Base-by-base conservation (phyloP, 2,329 filamentous ascomycete genomes). In the Cladobotryum protrusum region DNA sequence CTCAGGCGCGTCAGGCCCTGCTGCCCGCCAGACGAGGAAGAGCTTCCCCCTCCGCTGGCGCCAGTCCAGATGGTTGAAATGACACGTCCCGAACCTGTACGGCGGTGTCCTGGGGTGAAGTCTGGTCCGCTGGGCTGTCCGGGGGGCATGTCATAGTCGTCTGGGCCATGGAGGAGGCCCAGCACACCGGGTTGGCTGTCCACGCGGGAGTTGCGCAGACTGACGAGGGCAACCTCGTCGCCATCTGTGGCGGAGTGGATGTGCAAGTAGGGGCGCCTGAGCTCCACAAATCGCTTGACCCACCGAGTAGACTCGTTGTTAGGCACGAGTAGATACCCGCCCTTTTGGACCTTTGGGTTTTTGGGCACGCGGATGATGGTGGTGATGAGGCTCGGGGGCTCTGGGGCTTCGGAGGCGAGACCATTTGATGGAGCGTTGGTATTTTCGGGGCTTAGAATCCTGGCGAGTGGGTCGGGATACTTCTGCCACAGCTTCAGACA, bases 241-340 rank as follows among this genome's bases (percentile, higher is more conserved):
- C 92, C 91, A 37, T 95, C 87, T 0, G 85, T 82, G 0, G 86
- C 84, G 19, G 82, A 87, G 69, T 97, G 89, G 34, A 99, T 81
- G 67, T 97, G 90, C 47, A 99, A 76, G 64, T 97, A 99, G 0
- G 93, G 93, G 47, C 87, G 80, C 32, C 93, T 82, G 24, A 99
- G 79, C 69, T 99, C 93, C 45, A 96, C 89, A 63, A 95, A 97
- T 39, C 92, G 85, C 59, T 91, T 89, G 24, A 93, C 80, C 93
- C 93, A 99, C 54, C 86, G 82, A 18, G 84, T 87, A 34, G 85
- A 88, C 48, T 88, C 85, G 49, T 83, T 85, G 62, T 90, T 90
- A 1, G 90, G 90, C 3, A 88, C 87, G 40, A 97, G 76, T 14
- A 99, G 79, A 66, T 93, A 95, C 14, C 91, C 91, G 14, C 88